Base-by-base conservation (phyloP, 176 grass and related monocot genomes). In the Hordeum marinum region DNA sequence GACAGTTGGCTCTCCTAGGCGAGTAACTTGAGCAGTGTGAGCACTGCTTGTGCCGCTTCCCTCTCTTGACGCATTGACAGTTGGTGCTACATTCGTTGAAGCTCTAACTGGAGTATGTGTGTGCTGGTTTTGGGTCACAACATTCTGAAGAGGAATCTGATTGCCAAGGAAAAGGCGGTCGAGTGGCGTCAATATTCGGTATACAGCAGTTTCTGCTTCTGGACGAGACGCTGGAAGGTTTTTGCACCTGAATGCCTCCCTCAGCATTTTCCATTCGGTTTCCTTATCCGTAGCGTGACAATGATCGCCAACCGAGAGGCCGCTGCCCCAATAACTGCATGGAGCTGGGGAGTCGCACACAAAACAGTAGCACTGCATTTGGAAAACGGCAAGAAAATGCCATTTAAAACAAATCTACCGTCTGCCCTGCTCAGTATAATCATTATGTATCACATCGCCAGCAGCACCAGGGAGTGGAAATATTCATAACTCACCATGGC, bases 291-390 rank as follows among this genome's bases (percentile, higher is more conserved):
- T 96, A 76, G 97, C 91, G 69, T 99, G 83, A 18, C 97, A 96
- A 85, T 99, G 97, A 80, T 92, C 84, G 10, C 17, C 62, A 61
- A 36, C 15, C 21, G 46, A 69, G 17, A 55, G 50, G 80, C 73
- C 87, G 15, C 64, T 89, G 80, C 88, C 86, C 97, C 97, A 99
- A 37, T 88, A 90, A 46, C n/a, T 86, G 76, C 97, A 99, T 77
- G 97, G 97, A 84, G 97, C 97, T 84, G 61, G 92, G 31, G 67
- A 26, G 0, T 99, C 97, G 86, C 97, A 99, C 15, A 99, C 97
- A 85, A 89, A 99, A 76, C 97, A 99, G 84, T 99, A 90, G 85
- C 97, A 99, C 97, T 99, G 97, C 86, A 92, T 87, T 88, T 72
- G 60, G 58, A 89, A 85, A 79, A 14, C 64, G 78, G 36, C 58